Percentiles rank a stretch among this genome's conserved stretches.
phyloP scores from a whole-genome alignment of 805 yeast genomes.

The Sugiyamaella americana region DNA sequence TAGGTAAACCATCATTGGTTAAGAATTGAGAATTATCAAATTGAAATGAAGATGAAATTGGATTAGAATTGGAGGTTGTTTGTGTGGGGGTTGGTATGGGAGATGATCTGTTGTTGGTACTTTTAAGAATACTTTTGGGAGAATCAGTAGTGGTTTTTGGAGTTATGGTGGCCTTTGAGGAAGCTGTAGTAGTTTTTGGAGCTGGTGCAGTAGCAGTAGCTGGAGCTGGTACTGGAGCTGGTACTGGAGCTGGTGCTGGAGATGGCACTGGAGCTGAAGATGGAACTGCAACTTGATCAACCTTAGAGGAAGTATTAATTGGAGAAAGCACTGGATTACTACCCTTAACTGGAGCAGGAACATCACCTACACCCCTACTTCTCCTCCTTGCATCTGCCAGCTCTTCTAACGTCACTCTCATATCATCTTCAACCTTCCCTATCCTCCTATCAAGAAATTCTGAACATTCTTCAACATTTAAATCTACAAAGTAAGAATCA shows the following conservation, averaged over 20 bases:
- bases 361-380: conserved; percentile 11
- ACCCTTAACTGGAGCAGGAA: conserved; percentile 5
- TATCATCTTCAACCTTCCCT: conserved; percentile 10
- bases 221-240: background rate
- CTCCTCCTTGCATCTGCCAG: conserved; percentile 18
- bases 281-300: background rate
- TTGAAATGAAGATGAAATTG: background rate
- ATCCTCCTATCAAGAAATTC: conserved; percentile 20
- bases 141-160: background rate
- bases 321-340: background rate
- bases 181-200: background rate
- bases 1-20: conserved; percentile 44
- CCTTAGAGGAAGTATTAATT: background rate
- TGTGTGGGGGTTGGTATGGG: background rate
- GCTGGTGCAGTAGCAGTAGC: background rate
- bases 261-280: background rate
- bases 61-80: conserved; percentile 1
- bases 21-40: background rate
- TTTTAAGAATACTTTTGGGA: too few relatives aligned
- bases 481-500: conserved; percentile 28
- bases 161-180: background rate
- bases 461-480: conserved; percentile 17
- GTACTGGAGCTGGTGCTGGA: background rate
- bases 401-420: conserved; percentile 13
- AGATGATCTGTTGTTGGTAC: too few relatives aligned